Evolutionary conservation across 495 filamentous ascomycete species (phyloP).

Genomic region (Penicillium cosmopolitanum): DNA sequence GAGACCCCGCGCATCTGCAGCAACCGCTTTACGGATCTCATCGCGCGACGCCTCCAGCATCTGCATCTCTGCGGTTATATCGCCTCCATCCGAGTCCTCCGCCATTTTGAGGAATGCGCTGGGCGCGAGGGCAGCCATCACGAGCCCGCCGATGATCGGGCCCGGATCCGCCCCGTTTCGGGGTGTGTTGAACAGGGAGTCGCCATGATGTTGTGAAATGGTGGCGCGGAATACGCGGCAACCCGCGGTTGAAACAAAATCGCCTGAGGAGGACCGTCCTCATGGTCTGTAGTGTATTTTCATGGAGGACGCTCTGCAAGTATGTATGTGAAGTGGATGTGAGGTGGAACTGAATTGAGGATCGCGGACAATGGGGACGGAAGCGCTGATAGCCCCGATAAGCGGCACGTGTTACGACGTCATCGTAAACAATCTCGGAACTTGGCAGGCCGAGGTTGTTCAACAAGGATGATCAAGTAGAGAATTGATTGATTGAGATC

Average conservation of each 20-base stretch:
- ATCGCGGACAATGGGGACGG: not conserved
- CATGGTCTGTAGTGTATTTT: conserved; percentile 42
- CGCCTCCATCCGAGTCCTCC: conserved; percentile 63
- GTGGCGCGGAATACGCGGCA: conserved; percentile 21
- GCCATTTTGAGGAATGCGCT: conserved; percentile 74
- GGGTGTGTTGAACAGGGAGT: conserved; percentile 30
- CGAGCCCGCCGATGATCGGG: conserved; percentile 38
- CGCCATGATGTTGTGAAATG: conserved; percentile 32
- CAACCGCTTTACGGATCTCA: conserved; percentile 70
- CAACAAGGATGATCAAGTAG: not conserved
- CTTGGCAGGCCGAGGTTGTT: conserved; percentile 7
- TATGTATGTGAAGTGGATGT: not conserved
- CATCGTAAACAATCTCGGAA: conserved; percentile 14
- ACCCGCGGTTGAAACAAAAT: conserved; percentile 51
- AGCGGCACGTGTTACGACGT: conserved; percentile 29
- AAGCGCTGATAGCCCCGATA: conserved; percentile 25
- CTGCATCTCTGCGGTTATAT: conserved; percentile 75
- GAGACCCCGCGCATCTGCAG: conserved; percentile 61
- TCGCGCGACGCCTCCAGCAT: conserved; percentile 82
- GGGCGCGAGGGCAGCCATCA: conserved; percentile 60
- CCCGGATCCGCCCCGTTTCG: conserved; percentile 29
- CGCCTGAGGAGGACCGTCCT: conserved; percentile 59
- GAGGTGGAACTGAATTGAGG: not conserved
- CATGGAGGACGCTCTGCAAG: conserved; percentile 12
- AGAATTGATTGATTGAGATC: no score